Conservation (phyloP, 176 grass and related monocot species). For the Carex myosuroides region DNA sequence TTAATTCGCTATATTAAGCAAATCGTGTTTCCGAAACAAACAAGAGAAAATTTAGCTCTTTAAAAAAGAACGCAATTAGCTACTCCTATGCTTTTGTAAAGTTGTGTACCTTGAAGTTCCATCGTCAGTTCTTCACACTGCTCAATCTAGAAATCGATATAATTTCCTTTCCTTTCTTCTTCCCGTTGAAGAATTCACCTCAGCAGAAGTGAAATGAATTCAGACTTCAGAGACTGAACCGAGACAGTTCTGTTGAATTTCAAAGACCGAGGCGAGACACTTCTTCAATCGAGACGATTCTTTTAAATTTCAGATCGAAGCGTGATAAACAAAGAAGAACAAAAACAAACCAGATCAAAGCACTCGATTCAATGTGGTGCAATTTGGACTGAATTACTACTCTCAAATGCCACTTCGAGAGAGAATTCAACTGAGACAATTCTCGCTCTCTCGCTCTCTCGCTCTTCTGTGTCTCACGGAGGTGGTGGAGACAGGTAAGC, state of each 20-base stretch:
- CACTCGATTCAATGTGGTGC: neutral
- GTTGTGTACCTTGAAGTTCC: slow-evolving; percentile 61
- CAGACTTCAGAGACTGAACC: neutral
- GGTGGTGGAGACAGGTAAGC: slow-evolving; percentile 7
- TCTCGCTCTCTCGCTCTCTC: neutral
- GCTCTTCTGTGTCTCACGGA: neutral
- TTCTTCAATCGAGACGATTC: neutral
- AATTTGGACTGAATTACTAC: neutral
- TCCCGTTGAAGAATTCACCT: slow-evolving; percentile 8
- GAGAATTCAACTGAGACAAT: neutral
- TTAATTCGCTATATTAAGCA: neutral
- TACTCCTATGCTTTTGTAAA: neutral
- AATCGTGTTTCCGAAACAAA: neutral
- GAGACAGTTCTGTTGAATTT: neutral
- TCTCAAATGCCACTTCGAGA: neutral
- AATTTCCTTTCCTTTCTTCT: neutral
- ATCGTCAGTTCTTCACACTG: slow-evolving; percentile 25
- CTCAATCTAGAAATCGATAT: neutral
- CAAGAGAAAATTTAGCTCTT: neutral
- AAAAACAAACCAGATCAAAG: slow-evolving; percentile 8
- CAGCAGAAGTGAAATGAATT: neutral
- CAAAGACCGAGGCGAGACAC: neutral
- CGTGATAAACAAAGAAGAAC: neutral
- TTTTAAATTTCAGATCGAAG: slow-evolving; percentile 8
- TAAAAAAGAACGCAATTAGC: neutral